Evolutionary conservation across 768 basidiomycete genomes (phyloP), one percentile per base, ranked within the genome.

Genomic region (Boletus sp.): DNA sequence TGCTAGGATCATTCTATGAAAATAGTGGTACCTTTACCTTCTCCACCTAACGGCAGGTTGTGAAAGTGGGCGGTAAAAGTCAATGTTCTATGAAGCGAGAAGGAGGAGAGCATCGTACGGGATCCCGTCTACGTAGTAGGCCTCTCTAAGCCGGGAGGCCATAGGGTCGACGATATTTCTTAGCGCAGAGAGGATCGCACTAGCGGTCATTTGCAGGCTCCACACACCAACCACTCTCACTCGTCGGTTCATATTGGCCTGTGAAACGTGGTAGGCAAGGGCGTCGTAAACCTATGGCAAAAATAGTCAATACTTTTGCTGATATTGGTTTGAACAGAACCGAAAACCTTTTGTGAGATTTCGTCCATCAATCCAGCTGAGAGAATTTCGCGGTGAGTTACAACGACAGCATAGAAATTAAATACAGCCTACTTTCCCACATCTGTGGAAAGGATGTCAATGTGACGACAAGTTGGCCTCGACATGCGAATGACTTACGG

Each of bases 181-280:
- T 41, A 98, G 74, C 7, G 93, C 85, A 44, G 84, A 80, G 55
- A 98, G 75, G 45, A 95, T 81, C n/a, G 88, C 88, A 51, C 84
- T 86, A 2, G 93, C 92, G 1, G 95, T 95, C 81, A 90, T 87
- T 70, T 97, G 94, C 23, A 98, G 77, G 65, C 90, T 93, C 97
- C 97, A 99, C 8, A 93, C 74, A 56, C 92, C 88, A 59, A 99
- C 93, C 4, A 86, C 90, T 72, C 86, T 90, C 67, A 97, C 83
- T 14, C 95, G 85, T 51, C 90, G 84, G 64, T 93, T 90, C 77
- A 91, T 85, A 66, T 94, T 92, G 25, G 83, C 86, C 61, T 93
- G 91, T 2, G 88, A 85, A 47, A 99, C 96, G 73, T 98, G 97
- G 69, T 93, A 85, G 10, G 96, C 96, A 53, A 99, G 79, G 10